Base-by-base conservation (phyloP, 2,329 filamentous ascomycete genomes). In the Nothophoma quercina region DNA sequence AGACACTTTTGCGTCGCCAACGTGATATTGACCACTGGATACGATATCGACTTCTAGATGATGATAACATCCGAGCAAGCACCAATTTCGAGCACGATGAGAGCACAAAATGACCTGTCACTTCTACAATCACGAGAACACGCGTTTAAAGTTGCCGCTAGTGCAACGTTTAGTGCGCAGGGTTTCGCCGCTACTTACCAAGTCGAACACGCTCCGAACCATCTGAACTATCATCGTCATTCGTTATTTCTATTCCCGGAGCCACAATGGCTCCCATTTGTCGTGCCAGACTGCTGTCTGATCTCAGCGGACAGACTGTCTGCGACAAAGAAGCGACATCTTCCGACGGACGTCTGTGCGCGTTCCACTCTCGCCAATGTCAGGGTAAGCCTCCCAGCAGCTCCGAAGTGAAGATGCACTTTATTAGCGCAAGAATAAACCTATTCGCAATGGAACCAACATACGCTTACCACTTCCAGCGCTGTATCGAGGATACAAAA, bases 401-500 rank as follows among this genome's bases (percentile, higher is more conserved):
- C 19, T 10, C 6, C 18, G 19, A 12, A 23, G 15, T 7, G 34
- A 18, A 23, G 10, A 23, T 2, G 29, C 29, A 32, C 29, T n/a
- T n/a, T 8, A 9, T 7, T n/a, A n/a, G n/a, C n/a, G n/a, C n/a
- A n/a, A n/a, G n/a, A n/a, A n/a, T n/a, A n/a, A n/a, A n/a, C n/a
- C n/a, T n/a, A n/a, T n/a, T n/a, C n/a, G n/a, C n/a, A n/a, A n/a
- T n/a, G 13, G 9, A 10, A 25, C 4, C 7, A 16, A 19, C 19
- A 4, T 25, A n/a, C n/a, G n/a, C 47, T 51, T 15, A 58, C 35
- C 12, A 8, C 5, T 22, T 18, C 16, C 19, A 62, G 62, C 62
- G 13, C 68, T 82, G 4, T 82, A 82, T 62, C 71, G 73, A 42
- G 80, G 79, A 7, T 82, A 82, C 64, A 81, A 81, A 58, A 73